Conservation (phyloP, 768 basidiomycete genomes). For the Podaxis carcinomalis region DNA sequence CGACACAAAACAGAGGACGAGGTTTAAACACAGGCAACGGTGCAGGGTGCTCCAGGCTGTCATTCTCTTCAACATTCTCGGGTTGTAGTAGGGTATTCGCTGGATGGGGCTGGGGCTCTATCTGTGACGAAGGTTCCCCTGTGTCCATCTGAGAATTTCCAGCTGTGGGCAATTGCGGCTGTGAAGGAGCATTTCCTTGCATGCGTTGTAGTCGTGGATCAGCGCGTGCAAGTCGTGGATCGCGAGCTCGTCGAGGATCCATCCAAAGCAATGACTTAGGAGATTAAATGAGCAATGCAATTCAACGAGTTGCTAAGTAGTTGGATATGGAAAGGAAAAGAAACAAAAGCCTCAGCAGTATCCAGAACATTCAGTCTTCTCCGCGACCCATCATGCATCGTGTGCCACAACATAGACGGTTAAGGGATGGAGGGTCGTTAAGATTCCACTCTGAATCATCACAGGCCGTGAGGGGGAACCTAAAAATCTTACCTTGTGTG, state of each 20-base stretch:
- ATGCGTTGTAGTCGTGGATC: conserved; percentile 61
- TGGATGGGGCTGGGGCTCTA: conserved; percentile 9
- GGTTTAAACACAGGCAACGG: conserved; percentile 42
- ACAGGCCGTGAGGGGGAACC: conserved; percentile 16
- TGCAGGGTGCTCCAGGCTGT: not conserved
- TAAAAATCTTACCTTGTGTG: conserved; percentile 11
- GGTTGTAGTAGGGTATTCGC: not conserved
- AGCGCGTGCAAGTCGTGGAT: conserved; percentile 70
- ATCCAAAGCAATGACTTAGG: conserved; percentile 29
- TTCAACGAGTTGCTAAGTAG: not conserved
- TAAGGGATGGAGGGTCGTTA: conserved; percentile 51
- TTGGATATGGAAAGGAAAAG: not conserved
- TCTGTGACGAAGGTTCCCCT: not conserved
- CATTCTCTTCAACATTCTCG: not conserved
- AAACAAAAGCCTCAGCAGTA: conserved; percentile 73
- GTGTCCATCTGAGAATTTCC: conserved; percentile 4
- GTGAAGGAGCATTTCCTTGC: conserved; percentile 13
- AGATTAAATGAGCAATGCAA: conserved; percentile 7
- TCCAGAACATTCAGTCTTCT: conserved; percentile 87
- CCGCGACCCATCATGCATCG: conserved; percentile 49
- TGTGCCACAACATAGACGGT: conserved; percentile 12
- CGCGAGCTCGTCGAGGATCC: conserved; percentile 80
- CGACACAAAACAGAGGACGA: conserved; percentile 90
- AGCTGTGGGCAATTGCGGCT: conserved; percentile 11
- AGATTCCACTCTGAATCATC: conserved; percentile 98